Evolutionary conservation across 202 grass and related monocot species (phyloP), one percentile per base, ranked within the genome.

Genomic region (Setaria viridis): DNA sequence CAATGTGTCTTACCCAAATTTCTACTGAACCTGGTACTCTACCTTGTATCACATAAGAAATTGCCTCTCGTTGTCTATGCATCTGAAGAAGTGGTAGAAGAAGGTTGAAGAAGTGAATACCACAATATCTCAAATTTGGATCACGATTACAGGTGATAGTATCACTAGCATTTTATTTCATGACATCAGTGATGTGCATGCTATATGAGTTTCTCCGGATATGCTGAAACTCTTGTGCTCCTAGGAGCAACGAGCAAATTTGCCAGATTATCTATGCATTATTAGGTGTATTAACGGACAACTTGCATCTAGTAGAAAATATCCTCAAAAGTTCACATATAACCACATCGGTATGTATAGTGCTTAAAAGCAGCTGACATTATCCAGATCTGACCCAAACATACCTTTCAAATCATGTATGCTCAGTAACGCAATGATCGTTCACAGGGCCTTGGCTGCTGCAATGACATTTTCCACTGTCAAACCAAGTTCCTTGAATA

Each of bases 401-500:
- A 35, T 43, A 68, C 55, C 48, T 57, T 72, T 42, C 56, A 62
- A 60, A 3, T 67, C 17, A 85, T 17, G 4, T 16, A 37, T 37
- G 59, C 37, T 79, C 12, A 16, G 37, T 7, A 9, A 25, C 12
- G 8, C 13, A 9, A 46, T 17, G 63, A 55, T 58, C 25, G 1
- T 70, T 63, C 54, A 89, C 6, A 85, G 30, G 34, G 82, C 74
- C 60, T 87, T 91, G 54, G 86, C 88, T 21, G 41, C 78, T 71
- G 86, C 83, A 84, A 95, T 55, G 43, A 95, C 76, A 60, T 87
- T 92, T 65, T 95, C 86, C 42, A 87, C 79, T 2, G 90, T 89
- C 60, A 95, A 43, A 67, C 93, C 93, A 46, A 82, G 87, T 77
- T 93, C 90, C 86, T 91, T 87, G 88, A 93, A 95, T 86, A 95